Evolutionary conservation across 2,329 filamentous ascomycete genomes (phyloP), one percentile per base, ranked within the genome.

Genomic region (Microdochium nivale): DNA sequence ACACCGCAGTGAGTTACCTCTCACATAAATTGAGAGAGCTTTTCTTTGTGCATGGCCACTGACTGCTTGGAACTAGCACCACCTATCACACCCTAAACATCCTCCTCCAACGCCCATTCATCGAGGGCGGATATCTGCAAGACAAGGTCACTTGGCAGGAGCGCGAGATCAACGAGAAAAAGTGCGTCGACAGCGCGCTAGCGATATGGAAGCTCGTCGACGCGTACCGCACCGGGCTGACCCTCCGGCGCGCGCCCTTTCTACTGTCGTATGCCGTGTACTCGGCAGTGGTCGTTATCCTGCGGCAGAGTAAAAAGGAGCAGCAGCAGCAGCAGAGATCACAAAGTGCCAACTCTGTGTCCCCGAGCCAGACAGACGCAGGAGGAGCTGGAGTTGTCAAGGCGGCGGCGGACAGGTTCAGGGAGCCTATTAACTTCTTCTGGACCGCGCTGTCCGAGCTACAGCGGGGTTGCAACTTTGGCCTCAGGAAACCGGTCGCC

Each of bases 61-160:
- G 35, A 40, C 35, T n/a, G 9, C 11, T 16, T 13, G 5, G n/a
- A 11, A 11, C 16, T n/a, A 58, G 63, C 30, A 63, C 64, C 16
- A 67, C 63, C 8, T 75, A 71, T 54, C 62, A 74, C 53, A 67
- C 70, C 3, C 63, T 75, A 13, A 64, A 67, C 10, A 74, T 75
- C 47, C 61, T 76, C 0, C 64, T 75, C 10, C 70, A 75, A 52
- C 68, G 72, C 1, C 70, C 73, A 1, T 74, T 75, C 55, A 53
- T 59, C 25, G 51, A 52, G 1, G 55, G 56, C 21, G 56, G 57
- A 9, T 56, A 58, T 23, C 47, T 59, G 1, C 51, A 52, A n/a
- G 35, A 40, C 35, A 40, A n/a, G 35, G 35, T 40, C 11, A 40
- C n/a, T 37, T 63, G 73, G 0, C 65, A 65, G 25, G 59, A 64